Evolutionary conservation across 805 yeast species (phyloP).

Genomic region (Yamadazyma takamatsuzukensis): DNA sequence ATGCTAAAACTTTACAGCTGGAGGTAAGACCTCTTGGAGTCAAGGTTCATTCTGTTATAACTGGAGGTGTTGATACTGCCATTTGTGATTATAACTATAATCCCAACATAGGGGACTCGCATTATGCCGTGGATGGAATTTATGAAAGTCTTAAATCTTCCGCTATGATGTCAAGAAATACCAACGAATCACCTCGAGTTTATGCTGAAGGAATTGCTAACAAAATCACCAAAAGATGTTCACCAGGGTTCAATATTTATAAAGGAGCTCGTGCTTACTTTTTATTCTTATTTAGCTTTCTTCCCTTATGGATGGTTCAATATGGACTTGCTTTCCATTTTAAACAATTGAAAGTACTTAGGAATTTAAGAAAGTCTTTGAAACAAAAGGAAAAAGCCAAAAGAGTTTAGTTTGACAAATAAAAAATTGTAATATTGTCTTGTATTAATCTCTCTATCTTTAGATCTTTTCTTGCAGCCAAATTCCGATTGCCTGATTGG

Average conservation of each 20-base stretch:
- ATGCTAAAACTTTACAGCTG: slow-evolving; percentile 14
- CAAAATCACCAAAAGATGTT: slow-evolving; percentile 14
- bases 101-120: background rate
- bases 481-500: too few relatives aligned
- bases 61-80: slow-evolving; percentile 19
- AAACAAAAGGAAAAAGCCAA: slow-evolving; percentile 3
- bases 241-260: slow-evolving; percentile 26
- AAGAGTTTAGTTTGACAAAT: too few relatives aligned
- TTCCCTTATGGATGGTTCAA: slow-evolving; percentile 25
- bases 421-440: too few relatives aligned
- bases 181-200: slow-evolving; percentile 17
- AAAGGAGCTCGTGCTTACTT: slow-evolving; percentile 21
- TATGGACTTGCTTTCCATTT: slow-evolving; percentile 18
- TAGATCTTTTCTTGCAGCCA: too few relatives aligned
- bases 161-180: slow-evolving; percentile 20
- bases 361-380: slow-evolving; percentile 13
- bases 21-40: slow-evolving; percentile 18
- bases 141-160: slow-evolving; percentile 17
- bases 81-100: slow-evolving; percentile 7
- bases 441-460: too few relatives aligned
- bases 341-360: slow-evolving; percentile 22
- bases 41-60: slow-evolving; percentile 15
- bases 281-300: slow-evolving; percentile 15
- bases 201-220: slow-evolving; percentile 24
- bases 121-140: slow-evolving; percentile 11